phyloP scores from a whole-genome alignment of 2,329 filamentous ascomycete genomes.

The Chaetomiaceae sp. region DNA sequence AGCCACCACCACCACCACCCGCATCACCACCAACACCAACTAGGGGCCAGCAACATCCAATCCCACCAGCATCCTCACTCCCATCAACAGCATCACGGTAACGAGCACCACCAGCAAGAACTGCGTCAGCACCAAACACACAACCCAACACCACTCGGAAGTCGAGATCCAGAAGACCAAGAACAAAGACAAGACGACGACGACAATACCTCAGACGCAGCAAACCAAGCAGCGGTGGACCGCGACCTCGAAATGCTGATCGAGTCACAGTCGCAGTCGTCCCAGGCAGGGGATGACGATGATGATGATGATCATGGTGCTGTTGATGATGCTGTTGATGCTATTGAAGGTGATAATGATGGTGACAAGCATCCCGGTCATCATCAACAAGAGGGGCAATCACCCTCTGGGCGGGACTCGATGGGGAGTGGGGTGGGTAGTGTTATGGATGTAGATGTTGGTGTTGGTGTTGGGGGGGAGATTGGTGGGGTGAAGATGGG shows the following conservation, averaged over 20 bases:
- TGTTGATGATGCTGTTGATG: too few relatives aligned
- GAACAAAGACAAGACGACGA: background rate
- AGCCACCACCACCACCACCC: background rate
- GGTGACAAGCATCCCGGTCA: background rate
- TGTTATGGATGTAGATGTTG: slow-evolving; percentile 21
- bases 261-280: slow-evolving; percentile 31
- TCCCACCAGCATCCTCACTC: too few relatives aligned
- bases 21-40: background rate
- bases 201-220: slow-evolving; percentile 1
- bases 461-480: background rate
- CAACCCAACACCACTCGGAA: background rate
- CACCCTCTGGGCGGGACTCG: too few relatives aligned
- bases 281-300: slow-evolving; percentile 40
- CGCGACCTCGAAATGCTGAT: slow-evolving; percentile 50
- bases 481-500: too few relatives aligned
- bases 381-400: background rate
- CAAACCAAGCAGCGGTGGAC: slow-evolving; percentile 36
- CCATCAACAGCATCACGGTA: too few relatives aligned
- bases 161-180: background rate
- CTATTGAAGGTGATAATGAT: slow-evolving; percentile 28
- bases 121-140: too few relatives aligned
- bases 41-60: too few relatives aligned
- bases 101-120: too few relatives aligned
- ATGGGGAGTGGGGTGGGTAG: too few relatives aligned
- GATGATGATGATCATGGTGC: slow-evolving; percentile 7